Conservation (phyloP, 441 rosid genomes). For the Gossypium schwendimanii region DNA sequence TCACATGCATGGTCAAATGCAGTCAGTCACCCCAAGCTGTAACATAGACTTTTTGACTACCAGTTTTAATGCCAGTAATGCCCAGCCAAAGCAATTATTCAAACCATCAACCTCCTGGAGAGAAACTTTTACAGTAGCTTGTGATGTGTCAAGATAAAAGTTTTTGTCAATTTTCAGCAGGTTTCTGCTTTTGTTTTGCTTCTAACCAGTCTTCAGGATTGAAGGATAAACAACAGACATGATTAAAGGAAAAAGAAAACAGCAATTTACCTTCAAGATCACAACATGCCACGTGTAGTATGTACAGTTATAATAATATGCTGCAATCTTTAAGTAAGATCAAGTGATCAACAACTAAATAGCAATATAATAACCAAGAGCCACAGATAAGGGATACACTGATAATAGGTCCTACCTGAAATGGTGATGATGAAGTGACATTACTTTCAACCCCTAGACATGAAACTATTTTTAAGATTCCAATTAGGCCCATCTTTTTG, state of each 20-base stretch:
- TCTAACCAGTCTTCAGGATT: neutral
- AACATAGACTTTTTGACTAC: neutral
- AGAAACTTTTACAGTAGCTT: neutral
- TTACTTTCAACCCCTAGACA: conserved; percentile 48
- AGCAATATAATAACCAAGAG: neutral
- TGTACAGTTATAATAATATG: neutral
- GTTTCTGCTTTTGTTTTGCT: neutral
- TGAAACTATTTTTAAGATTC: conserved; percentile 62
- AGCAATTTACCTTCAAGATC: neutral
- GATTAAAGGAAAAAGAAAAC: neutral
- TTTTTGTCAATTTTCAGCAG: conserved; percentile 2
- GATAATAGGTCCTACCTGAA: conserved; percentile 30
- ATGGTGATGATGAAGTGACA: conserved; percentile 22
- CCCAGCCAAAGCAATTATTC: neutral
- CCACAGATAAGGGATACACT: neutral
- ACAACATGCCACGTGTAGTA: neutral
- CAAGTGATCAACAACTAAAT: neutral
- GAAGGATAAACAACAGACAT: neutral
- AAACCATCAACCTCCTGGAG: neutral
- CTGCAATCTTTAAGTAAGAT: neutral
- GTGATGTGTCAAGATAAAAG: neutral
- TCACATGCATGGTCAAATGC: neutral
- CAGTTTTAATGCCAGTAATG: neutral
- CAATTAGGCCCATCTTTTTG: conserved; percentile 85
- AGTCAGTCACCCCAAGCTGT: neutral